phyloP scores from a whole-genome alignment of 2,329 filamentous ascomycete species.

The Tolypocladium cylindrosporum region DNA sequence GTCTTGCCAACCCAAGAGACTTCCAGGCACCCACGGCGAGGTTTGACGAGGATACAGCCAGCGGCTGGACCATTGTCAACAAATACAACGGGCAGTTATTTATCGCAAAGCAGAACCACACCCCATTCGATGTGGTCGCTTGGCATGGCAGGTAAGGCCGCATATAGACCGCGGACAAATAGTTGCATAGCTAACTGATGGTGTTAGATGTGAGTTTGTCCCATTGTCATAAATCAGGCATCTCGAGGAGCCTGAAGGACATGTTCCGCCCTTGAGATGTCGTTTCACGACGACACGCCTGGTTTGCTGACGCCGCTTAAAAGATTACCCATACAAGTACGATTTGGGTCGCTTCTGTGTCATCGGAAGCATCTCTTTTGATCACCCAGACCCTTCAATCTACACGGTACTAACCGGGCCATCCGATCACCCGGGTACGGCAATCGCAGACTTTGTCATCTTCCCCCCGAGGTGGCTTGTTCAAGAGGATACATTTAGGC shows the following conservation, averaged over 20 bases:
- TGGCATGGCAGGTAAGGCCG: constrained; percentile 60
- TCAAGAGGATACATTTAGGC: constrained; percentile 59
- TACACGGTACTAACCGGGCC: constrained; percentile 62
- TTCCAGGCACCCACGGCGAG: constrained; percentile 63
- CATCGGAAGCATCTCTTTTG: constrained; percentile 61
- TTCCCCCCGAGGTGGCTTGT: constrained; percentile 66
- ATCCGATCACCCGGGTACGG: constrained; percentile 49
- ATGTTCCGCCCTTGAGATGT: neutral
- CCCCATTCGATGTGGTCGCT: constrained; percentile 69
- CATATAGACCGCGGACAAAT: neutral
- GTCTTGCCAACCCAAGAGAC: constrained; percentile 65
- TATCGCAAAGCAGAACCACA: constrained; percentile 54
- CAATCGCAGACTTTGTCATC: constrained; percentile 62
- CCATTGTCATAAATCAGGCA: neutral
- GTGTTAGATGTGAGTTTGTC: neutral
- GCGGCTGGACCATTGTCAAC: constrained; percentile 35
- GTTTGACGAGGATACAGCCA: constrained; percentile 44
- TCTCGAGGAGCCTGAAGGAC: neutral
- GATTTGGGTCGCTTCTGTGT: constrained; percentile 70
- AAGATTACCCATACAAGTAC: constrained; percentile 68
- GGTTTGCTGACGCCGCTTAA: neutral
- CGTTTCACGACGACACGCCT: neutral
- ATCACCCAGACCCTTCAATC: constrained; percentile 72
- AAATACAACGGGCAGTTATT: constrained; percentile 61
- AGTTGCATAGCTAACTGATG: neutral